phyloP scores from a whole-genome alignment of 208 protist species.

The Endotrypanum monterogeii region DNA sequence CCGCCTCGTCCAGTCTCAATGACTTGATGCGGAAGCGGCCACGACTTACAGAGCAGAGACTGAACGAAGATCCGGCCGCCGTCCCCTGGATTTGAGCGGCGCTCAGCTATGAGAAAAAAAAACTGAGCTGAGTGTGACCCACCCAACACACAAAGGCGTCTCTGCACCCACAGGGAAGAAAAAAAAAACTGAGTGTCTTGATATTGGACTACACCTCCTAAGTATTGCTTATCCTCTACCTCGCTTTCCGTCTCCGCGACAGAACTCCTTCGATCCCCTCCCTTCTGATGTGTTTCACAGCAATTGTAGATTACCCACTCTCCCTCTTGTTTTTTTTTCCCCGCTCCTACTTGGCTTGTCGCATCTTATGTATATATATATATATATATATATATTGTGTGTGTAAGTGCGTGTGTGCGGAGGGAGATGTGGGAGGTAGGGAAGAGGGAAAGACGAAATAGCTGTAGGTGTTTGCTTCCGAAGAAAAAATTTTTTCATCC shows the following conservation, averaged over 20 bases:
- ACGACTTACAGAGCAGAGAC: slow-evolving; percentile 31
- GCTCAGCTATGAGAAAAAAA: neutral
- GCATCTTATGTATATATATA: no score
- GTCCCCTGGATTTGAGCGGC: slow-evolving; percentile 43
- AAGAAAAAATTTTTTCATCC: neutral
- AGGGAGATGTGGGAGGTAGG: neutral
- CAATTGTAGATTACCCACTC: no score
- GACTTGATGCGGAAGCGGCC: slow-evolving; percentile 2
- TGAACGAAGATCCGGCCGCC: slow-evolving; percentile 45
- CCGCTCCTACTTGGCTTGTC: no score
- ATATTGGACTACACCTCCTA: neutral
- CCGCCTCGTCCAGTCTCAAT: slow-evolving; percentile 7
- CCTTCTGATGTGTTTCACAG: no score
- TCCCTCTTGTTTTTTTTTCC: neutral
- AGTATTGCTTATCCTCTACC: no score
- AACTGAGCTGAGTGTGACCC: no score
- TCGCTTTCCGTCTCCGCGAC: neutral
- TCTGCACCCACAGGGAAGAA: neutral
- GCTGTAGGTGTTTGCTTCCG: no score
- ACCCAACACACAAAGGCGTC: no score
- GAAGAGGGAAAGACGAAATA: no score
- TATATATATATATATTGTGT: neutral
- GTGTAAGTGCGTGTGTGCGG: neutral
- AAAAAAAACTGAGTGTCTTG: neutral
- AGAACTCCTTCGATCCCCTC: no score